Conservation (phyloP, 805 yeast genomes). For the Candida sithepensis region DNA sequence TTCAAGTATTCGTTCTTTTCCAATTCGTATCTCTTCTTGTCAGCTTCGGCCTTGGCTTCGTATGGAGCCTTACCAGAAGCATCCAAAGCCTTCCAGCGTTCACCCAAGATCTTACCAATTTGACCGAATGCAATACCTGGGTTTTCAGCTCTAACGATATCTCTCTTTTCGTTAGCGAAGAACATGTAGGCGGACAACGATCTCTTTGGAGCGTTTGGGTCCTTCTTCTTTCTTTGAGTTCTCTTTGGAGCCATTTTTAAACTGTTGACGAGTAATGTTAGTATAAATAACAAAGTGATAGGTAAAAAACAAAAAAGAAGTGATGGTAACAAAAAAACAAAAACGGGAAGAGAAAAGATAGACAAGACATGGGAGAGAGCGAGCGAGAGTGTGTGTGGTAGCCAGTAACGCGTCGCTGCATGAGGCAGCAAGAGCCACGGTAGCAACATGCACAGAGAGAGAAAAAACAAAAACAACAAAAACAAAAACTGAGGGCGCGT, state of each 20-base stretch:
- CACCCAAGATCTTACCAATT: conserved; percentile 93
- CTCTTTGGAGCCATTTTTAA: conserved; percentile 30
- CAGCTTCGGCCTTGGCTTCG: conserved; percentile 89
- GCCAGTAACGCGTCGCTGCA: not conserved
- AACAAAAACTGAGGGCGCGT: not conserved
- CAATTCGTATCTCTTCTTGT: conserved; percentile 95
- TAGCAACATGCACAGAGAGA: not conserved
- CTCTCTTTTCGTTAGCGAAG: conserved; percentile 97
- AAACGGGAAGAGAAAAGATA: no score
- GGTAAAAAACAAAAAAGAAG: conserved; percentile 4
- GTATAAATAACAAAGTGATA: conserved; percentile 2
- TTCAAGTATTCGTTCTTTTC: conserved; percentile 83
- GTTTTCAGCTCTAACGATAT: conserved; percentile 90
- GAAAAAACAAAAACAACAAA: not conserved
- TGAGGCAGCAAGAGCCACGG: not conserved
- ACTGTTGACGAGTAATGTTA: not conserved
- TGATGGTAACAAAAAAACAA: not conserved
- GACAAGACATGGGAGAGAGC: no score
- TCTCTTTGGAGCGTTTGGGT: conserved; percentile 99
- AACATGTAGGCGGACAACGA: conserved; percentile 98
- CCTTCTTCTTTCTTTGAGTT: conserved; percentile 42
- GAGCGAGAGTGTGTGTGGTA: no score
- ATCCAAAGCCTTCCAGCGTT: conserved; percentile 89
- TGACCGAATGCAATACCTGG: conserved; percentile 96
- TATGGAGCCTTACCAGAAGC: conserved; percentile 85